Conservation (phyloP, 306 rosid species). For the Fragaria nilgerrensis region DNA sequence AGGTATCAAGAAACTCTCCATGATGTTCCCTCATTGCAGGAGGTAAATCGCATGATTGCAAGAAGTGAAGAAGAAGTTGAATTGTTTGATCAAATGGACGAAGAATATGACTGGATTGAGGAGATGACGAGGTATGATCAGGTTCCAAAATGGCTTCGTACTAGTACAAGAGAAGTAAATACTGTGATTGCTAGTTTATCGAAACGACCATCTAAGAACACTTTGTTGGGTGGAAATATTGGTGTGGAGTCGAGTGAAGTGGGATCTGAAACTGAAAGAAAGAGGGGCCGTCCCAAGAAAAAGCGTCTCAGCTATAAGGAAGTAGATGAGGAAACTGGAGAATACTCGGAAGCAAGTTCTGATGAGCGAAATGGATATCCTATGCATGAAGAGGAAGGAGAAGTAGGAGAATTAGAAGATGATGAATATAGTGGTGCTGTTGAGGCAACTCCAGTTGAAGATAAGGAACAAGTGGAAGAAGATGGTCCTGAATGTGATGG, state of each 20-base stretch:
- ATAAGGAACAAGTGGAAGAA: slow-evolving; percentile 61
- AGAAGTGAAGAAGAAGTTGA: slow-evolving; percentile 85
- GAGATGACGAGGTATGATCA: slow-evolving; percentile 83
- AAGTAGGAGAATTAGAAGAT: slow-evolving; percentile 79
- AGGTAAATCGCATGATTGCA: slow-evolving; percentile 99
- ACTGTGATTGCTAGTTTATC: slow-evolving; percentile 68
- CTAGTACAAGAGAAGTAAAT: slow-evolving; percentile 74
- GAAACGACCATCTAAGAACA: slow-evolving; percentile 68
- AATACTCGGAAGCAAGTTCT: slow-evolving; percentile 83
- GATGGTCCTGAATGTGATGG: slow-evolving; percentile 54
- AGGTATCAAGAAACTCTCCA: slow-evolving; percentile 93
- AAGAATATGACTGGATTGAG: slow-evolving; percentile 86
- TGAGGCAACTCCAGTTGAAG: slow-evolving; percentile 48
- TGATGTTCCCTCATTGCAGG: slow-evolving; percentile 89
- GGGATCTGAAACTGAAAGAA: slow-evolving; percentile 73
- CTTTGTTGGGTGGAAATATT: slow-evolving; percentile 50
- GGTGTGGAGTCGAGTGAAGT: slow-evolving; percentile 62
- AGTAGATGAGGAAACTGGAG: slow-evolving; percentile 78
- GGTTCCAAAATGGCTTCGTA: slow-evolving; percentile 92
- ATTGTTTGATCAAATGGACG: slow-evolving; percentile 95
- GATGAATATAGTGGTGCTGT: slow-evolving; percentile 72
- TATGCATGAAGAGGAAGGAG: slow-evolving; percentile 84
- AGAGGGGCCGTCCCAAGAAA: slow-evolving; percentile 83
- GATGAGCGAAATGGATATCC: slow-evolving; percentile 83
- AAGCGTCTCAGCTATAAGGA: slow-evolving; percentile 75